phyloP scores from a whole-genome alignment of 192 early-diverging fungal species.

The Coemansia sp. region DNA sequence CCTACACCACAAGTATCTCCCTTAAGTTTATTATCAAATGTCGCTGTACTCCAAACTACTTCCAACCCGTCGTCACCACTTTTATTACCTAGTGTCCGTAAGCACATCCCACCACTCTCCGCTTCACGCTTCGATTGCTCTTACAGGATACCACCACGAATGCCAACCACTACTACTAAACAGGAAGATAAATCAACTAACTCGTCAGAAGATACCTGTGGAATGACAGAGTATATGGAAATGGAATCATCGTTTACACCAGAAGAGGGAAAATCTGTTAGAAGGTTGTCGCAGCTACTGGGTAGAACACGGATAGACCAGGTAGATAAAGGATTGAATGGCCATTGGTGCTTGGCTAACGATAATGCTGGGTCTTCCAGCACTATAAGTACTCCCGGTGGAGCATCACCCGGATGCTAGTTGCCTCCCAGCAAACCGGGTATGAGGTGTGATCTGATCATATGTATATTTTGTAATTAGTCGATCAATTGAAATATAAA shows the following conservation, averaged over 20 bases:
- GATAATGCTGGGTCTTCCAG: background rate
- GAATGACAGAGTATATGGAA: background rate
- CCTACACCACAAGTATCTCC: background rate
- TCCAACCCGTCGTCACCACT: background rate
- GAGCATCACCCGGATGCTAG: too few relatives aligned
- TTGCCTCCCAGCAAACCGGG: too few relatives aligned
- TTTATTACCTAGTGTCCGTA: background rate
- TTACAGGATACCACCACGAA: slow-evolving; percentile 8
- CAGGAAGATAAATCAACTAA: too few relatives aligned
- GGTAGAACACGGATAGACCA: background rate
- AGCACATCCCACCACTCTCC: slow-evolving; percentile 8
- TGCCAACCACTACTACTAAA: background rate
- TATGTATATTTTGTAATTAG: too few relatives aligned
- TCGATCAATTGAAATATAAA: background rate
- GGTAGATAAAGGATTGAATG: background rate
- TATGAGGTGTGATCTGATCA: too few relatives aligned
- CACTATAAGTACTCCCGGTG: background rate
- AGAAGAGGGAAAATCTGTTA: background rate
- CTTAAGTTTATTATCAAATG: slow-evolving; percentile 10
- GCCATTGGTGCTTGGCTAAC: background rate
- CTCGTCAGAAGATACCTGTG: too few relatives aligned
- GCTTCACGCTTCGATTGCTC: slow-evolving; percentile 17
- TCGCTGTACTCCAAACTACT: background rate
- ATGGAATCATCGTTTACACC: too few relatives aligned
- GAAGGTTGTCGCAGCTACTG: slow-evolving; percentile 1